Percentiles rank a stretch among this genome's conserved stretches.
Evolutionary conservation across 1,284 basidiomycete genomes (phyloP).

Genomic region (Farysia itapuensis): DNA sequence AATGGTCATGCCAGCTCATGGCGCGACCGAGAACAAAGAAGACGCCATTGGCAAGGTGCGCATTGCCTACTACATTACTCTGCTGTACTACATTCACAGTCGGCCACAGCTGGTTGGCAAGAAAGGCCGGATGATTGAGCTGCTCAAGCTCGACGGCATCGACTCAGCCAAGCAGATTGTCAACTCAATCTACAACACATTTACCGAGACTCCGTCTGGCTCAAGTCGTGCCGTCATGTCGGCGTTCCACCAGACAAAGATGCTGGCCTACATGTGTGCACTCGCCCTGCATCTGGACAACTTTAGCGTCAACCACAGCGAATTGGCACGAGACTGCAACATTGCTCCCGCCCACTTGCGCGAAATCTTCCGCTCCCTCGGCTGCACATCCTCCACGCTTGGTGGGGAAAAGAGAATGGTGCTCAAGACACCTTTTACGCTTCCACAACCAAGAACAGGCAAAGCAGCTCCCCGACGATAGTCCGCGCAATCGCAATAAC

Average conservation of each 20-base stretch:
- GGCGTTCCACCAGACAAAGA: conserved; percentile 42
- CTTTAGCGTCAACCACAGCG: conserved; percentile 44
- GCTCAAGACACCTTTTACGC: conserved; percentile 37
- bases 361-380: conserved; percentile 39
- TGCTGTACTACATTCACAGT: conserved; percentile 24
- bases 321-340: conserved; percentile 25
- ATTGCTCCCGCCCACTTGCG: conserved; percentile 23
- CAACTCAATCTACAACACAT: conserved; percentile 16
- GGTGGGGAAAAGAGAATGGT: conserved; percentile 41
- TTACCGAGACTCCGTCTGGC: conserved; percentile 22
- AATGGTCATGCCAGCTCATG: conserved; percentile 27
- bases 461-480: conserved; percentile 7
- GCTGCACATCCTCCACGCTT: conserved; percentile 33
- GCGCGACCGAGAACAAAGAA: conserved; percentile 33
- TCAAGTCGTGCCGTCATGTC: conserved; percentile 33
- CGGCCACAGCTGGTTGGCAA: conserved; percentile 26
- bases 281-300: conserved; percentile 52
- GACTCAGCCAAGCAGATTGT: conserved; percentile 30
- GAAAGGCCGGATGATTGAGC: conserved; percentile 15
- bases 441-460: conserved; percentile 32
- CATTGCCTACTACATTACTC: conserved; percentile 36
- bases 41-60: conserved; percentile 33
- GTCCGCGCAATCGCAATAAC: too few species aligned
- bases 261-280: conserved; percentile 51
- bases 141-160: conserved; percentile 28